Percentiles rank a stretch among this genome's conserved stretches.
These are phyloP conservation scores for Colletotrichum orbiculare DNA, from an alignment of 2,329 filamentous ascomycete species.

Conservation along the genomic window DNA sequence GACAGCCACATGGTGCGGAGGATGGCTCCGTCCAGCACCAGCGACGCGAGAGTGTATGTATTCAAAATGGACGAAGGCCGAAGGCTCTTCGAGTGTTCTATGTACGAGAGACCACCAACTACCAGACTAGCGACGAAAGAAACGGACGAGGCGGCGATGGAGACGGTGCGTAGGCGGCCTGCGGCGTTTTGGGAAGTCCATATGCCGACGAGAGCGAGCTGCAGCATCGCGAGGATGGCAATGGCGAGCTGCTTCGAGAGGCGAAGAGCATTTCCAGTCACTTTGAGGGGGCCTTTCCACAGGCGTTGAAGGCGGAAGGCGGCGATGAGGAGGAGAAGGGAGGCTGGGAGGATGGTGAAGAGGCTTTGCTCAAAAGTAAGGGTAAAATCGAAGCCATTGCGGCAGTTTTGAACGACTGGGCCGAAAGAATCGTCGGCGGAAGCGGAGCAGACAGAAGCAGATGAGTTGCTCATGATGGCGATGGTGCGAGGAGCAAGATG, in stretches of 20 bases:
- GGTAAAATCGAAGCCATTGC: conserved; percentile 44
- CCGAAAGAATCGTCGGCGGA: conserved; percentile 40
- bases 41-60: conserved; percentile 45
- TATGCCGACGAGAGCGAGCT: conserved; percentile 47
- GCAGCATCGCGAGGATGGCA: conserved; percentile 43
- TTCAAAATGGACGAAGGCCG: conserved; percentile 48
- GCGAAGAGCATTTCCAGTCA: conserved; percentile 41
- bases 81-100: conserved; percentile 49
- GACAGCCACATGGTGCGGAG: conserved; percentile 49
- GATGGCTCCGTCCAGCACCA: conserved; percentile 48
- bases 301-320: conserved; percentile 46
- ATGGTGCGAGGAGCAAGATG: fast-evolving
- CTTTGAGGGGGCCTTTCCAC: conserved; percentile 40
- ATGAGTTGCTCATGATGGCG: conserved; percentile 15
- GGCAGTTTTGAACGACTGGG: conserved; percentile 38
- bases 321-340: conserved; percentile 44
- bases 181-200: conserved; percentile 41
- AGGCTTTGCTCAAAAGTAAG: conserved; percentile 45
- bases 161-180: conserved; percentile 42
- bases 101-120: conserved; percentile 48
- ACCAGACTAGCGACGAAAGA: conserved; percentile 47
- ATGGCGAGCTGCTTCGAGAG: conserved; percentile 40
- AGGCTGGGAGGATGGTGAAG: conserved; percentile 45
- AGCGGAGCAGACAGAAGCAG: conserved; percentile 18
- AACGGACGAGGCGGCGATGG: conserved; percentile 46